A percentile compares a stretch with the other conserved stretches of the same genome.
Evolutionary conservation across 2,329 filamentous ascomycete genomes (phyloP).

Genomic region (Colletotrichum spaethianum): DNA sequence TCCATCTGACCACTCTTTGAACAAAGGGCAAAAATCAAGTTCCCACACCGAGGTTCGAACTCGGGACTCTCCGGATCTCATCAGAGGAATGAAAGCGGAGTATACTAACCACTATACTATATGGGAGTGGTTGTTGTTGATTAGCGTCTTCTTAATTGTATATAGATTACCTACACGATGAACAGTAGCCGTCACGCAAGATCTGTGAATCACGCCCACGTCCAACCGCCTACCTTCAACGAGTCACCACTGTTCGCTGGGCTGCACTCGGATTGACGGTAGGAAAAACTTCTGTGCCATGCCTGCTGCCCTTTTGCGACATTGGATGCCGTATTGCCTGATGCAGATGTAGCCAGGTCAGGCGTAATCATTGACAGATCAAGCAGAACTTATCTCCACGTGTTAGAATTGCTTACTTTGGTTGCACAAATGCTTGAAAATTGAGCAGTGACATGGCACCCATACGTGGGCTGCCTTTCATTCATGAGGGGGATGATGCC

Average conservation of each 20-base stretch:
- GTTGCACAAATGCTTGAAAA: not conserved
- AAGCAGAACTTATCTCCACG: fast-evolving
- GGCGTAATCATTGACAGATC: too few species aligned
- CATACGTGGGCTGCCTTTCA: conserved; percentile 31
- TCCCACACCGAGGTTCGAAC: conserved; percentile 38
- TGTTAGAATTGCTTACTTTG: not conserved
- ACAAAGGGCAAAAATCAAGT: not conserved
- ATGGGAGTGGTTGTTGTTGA: conserved; percentile 26
- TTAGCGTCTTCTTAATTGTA: not conserved
- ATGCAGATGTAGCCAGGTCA: not conserved
- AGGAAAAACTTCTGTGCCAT: fast-evolving
- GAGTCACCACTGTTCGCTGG: too few species aligned
- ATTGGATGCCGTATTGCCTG: not conserved
- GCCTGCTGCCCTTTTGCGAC: not conserved
- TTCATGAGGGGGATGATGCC: conserved; percentile 41
- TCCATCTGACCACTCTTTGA: not conserved
- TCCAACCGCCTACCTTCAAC: too few species aligned
- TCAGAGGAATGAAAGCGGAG: conserved; percentile 26
- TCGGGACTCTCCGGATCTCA: conserved; percentile 30
- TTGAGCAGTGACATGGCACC: conserved; percentile 31
- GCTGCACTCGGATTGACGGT: too few species aligned
- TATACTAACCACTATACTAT: conserved; percentile 40
- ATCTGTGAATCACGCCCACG: too few species aligned
- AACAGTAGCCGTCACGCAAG: too few species aligned
- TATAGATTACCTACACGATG: not conserved